A percentile compares a stretch with the other conserved stretches of the same genome.
Conservation (phyloP, 2,329 filamentous ascomycete genomes). For the Dactylellina sp. region DNA sequence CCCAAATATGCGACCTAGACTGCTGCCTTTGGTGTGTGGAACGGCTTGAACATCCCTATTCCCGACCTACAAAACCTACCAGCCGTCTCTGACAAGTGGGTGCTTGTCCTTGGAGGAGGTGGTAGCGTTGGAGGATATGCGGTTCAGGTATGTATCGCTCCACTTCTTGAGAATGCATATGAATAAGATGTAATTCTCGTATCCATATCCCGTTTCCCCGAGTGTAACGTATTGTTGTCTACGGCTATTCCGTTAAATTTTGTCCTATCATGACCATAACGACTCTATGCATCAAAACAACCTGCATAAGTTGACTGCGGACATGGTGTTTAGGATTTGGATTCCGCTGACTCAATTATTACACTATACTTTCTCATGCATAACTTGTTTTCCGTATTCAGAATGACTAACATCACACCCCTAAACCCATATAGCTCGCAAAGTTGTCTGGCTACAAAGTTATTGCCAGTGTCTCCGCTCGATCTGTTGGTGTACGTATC, state of each 20-base stretch:
- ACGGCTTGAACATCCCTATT: constrained; percentile 34
- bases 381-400: background rate
- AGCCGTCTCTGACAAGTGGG: constrained; percentile 51
- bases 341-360: background rate
- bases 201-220: background rate
- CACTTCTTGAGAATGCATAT: background rate
- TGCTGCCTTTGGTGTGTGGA: constrained; percentile 44
- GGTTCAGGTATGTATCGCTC: constrained; percentile 38
- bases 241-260: background rate
- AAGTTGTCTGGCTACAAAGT: constrained; percentile 55
- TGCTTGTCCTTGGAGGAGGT: constrained; percentile 44
- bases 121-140: constrained; percentile 50
- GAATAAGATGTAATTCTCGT: too few relatives aligned
- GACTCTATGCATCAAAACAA: too few relatives aligned
- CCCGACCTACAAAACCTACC: constrained; percentile 48
- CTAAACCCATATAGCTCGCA: constrained; percentile 28
- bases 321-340: too few relatives aligned
- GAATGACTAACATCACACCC: background rate
- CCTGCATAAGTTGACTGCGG: too few relatives aligned
- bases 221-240: background rate
- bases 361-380: background rate
- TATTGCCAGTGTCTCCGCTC: constrained; percentile 43
- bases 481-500: constrained; percentile 35
- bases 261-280: too few relatives aligned
- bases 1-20: constrained; percentile 25